Evolutionary conservation across 1,139 yeast genomes (phyloP).

Genomic region (Debaryomyces sp.): DNA sequence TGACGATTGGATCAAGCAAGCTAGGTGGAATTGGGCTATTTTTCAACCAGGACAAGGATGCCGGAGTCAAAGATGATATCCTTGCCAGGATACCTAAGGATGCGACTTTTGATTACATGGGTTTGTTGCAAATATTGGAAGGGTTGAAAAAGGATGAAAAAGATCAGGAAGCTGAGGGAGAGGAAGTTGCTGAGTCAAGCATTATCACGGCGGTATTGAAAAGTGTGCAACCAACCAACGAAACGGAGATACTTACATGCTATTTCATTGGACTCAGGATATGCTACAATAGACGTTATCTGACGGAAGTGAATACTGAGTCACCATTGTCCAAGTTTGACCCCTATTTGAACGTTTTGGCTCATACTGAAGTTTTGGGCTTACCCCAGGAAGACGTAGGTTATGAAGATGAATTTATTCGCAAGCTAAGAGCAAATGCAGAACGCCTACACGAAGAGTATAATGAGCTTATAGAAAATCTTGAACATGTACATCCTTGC

Average conservation of each 20-base stretch:
- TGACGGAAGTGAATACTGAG: slow-evolving; percentile 5
- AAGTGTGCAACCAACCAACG: slow-evolving; percentile 25
- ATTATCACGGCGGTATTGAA: slow-evolving; percentile 26
- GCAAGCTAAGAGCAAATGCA: slow-evolving; percentile 17
- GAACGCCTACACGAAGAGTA: slow-evolving; percentile 24
- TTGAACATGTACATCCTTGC: slow-evolving; percentile 11
- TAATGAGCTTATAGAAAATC: slow-evolving; percentile 22
- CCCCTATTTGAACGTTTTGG: slow-evolving; percentile 31
- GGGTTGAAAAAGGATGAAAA: slow-evolving; percentile 18
- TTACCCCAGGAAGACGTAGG: slow-evolving; percentile 12
- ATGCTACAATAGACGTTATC: slow-evolving; percentile 10
- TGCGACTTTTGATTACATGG: slow-evolving; percentile 30
- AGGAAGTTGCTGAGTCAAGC: slow-evolving; percentile 19
- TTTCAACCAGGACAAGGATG: slow-evolving; percentile 14
- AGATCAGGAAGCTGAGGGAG: slow-evolving; percentile 5
- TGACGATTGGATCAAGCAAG: slow-evolving; percentile 25
- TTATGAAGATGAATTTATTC: slow-evolving; percentile 21
- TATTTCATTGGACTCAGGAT: slow-evolving; percentile 29
- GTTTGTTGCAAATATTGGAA: slow-evolving; percentile 30
- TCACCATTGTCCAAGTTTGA: slow-evolving; percentile 19
- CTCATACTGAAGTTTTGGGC: slow-evolving; percentile 18
- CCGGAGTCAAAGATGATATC: slow-evolving; percentile 13
- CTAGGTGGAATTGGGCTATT: slow-evolving; percentile 43
- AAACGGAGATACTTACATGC: slow-evolving; percentile 33
- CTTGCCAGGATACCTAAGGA: slow-evolving; percentile 36